phyloP scores from a whole-genome alignment of 2,329 filamentous ascomycete genomes.

The Thielaviopsis musarum region DNA sequence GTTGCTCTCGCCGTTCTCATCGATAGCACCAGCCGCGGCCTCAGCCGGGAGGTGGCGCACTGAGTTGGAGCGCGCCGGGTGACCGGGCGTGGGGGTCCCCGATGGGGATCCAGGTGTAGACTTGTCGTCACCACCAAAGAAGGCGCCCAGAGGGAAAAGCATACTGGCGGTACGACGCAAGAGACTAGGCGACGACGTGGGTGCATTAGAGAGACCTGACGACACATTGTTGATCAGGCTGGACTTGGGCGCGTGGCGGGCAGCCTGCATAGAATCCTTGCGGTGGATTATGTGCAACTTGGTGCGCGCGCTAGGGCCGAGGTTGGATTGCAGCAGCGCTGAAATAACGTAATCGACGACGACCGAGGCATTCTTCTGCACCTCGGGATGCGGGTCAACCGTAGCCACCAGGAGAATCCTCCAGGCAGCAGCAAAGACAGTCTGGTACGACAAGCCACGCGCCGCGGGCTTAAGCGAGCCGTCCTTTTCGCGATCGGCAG shows the following conservation, averaged over 20 bases:
- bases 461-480: conserved; percentile 39
- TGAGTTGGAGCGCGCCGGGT: conserved; percentile 18
- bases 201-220: conserved; percentile 18
- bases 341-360: conserved; percentile 77
- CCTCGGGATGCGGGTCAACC: conserved; percentile 86
- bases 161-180: conserved; percentile 48
- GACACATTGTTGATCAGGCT: conserved; percentile 20
- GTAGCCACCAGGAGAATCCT: conserved; percentile 81
- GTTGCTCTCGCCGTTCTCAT: conserved; percentile 54
- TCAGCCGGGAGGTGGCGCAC: conserved; percentile 8
- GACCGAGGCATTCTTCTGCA: conserved; percentile 68
- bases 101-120: conserved; percentile 20
- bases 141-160: conserved; percentile 35
- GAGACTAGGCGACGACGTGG: conserved; percentile 37
- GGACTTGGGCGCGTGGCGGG: conserved; percentile 14
- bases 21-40: conserved; percentile 37
- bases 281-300: conserved; percentile 58
- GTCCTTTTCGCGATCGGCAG: conserved; percentile 37
- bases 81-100: conserved; percentile 14
- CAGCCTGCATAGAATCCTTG: conserved; percentile 29
- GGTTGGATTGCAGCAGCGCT: conserved; percentile 57
- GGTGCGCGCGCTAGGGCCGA: conserved; percentile 52
- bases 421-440: conserved; percentile 86
- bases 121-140: conserved; percentile 34
- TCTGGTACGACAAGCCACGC: conserved; percentile 60